Conservation (phyloP, 257 asterid genomes). For the Capsicum pubescens region DNA sequence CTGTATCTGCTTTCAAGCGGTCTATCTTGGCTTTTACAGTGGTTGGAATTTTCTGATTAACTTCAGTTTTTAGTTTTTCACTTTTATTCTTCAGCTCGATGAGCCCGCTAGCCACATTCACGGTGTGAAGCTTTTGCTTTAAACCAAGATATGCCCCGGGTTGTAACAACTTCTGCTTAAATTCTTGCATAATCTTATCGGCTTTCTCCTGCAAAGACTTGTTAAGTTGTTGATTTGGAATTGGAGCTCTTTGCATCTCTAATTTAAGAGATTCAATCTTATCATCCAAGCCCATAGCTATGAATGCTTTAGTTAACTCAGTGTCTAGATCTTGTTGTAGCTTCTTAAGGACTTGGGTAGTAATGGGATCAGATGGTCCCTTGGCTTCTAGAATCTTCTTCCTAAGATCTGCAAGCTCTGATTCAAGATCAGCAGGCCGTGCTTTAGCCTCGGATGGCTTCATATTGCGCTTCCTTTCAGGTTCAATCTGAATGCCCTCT, state of each 20-base stretch:
- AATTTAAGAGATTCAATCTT: conserved; percentile 54
- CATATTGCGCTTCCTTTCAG: conserved; percentile 63
- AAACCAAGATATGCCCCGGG: conserved; percentile 51
- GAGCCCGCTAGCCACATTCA: conserved; percentile 41
- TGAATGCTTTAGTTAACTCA: conserved; percentile 69
- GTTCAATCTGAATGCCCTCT: conserved; percentile 72
- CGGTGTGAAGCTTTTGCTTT: conserved; percentile 58
- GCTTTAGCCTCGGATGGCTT: conserved; percentile 47
- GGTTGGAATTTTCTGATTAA: conserved; percentile 49
- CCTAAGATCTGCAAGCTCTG: conserved; percentile 69
- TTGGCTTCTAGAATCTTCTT: conserved; percentile 57
- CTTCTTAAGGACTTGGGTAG: conserved; percentile 54
- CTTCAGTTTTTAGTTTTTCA: conserved; percentile 50
- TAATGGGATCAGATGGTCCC: conserved; percentile 45
- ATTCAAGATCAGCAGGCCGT: conserved; percentile 51
- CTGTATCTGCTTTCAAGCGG: conserved; percentile 38
- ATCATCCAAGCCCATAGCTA: conserved; percentile 64
- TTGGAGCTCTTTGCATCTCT: conserved; percentile 48
- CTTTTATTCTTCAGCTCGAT: conserved; percentile 47
- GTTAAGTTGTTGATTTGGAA: conserved; percentile 42
- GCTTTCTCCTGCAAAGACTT: conserved; percentile 47
- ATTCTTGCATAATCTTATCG: conserved; percentile 47
- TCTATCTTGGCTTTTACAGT: conserved; percentile 47
- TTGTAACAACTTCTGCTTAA: conserved; percentile 66
- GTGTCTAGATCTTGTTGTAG: conserved; percentile 57